Evolutionary conservation across 192 early-diverging fungal genomes (phyloP).

Genomic region (Chytriomyces sp.): DNA sequence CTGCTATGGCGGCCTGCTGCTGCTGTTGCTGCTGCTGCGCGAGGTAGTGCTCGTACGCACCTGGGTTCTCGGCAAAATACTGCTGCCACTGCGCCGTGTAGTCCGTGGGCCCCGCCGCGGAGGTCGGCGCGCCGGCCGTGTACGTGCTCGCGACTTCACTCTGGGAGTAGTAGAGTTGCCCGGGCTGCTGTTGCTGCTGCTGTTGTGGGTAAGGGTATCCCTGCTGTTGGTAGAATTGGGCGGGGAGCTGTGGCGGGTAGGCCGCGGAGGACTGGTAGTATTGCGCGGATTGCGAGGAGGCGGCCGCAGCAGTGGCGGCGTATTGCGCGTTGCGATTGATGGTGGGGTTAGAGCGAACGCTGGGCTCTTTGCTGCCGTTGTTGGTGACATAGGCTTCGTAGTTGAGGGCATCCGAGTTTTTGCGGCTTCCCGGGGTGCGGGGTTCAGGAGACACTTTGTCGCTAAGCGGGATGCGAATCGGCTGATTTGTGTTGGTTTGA

Average conservation of each 20-base stretch:
- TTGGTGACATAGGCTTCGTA: background rate
- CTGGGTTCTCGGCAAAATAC: constrained; percentile 30
- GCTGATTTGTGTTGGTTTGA: too few species aligned
- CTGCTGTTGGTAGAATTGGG: background rate
- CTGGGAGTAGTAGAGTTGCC: too few species aligned
- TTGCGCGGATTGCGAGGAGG: background rate
- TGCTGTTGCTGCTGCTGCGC: background rate
- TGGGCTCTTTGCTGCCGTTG: background rate
- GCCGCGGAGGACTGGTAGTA: background rate
- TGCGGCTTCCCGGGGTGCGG: background rate
- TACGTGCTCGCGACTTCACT: background rate
- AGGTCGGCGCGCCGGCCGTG: background rate
- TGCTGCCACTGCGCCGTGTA: constrained; percentile 27
- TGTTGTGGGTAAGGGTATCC: background rate
- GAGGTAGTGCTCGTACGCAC: constrained; percentile 17
- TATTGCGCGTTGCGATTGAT: background rate
- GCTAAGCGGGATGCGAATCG: background rate
- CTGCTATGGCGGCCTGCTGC: constrained; percentile 7
- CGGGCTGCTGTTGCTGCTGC: constrained; percentile 8
- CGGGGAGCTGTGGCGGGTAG: background rate
- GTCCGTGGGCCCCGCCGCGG: background rate
- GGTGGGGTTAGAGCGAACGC: background rate
- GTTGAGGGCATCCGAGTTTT: background rate
- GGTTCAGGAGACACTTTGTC: background rate
- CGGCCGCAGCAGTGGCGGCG: background rate